A percentile compares a stretch with the other conserved stretches of the same genome.
These are phyloP conservation scores for Houttuynia cordata DNA, from an alignment of 164 flowering plant species.

Conservation along the genomic window DNA sequence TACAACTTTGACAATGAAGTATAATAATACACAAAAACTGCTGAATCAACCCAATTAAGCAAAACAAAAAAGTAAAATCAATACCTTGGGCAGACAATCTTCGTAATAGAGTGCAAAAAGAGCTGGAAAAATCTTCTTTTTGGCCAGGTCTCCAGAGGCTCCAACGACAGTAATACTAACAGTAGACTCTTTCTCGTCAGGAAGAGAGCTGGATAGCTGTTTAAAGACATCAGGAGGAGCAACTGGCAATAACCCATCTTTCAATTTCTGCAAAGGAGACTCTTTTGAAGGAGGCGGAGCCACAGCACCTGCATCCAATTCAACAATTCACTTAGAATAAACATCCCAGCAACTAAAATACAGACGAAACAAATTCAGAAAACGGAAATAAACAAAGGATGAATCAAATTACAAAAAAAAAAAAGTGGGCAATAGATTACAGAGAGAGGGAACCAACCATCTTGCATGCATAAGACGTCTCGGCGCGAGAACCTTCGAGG, in stretches of 20 bases:
- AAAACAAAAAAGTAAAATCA: background rate
- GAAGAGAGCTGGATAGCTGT: conserved; percentile 15
- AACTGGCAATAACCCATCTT: conserved; percentile 23
- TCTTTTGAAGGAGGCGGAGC: conserved; percentile 25
- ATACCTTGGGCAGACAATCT: conserved; percentile 68
- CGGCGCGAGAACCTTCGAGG: conserved; percentile 3
- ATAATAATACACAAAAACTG: too few species aligned
- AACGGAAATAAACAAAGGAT: too few species aligned
- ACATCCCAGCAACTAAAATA: background rate
- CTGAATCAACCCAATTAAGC: background rate
- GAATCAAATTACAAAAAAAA: too few species aligned
- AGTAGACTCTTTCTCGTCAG: conserved; percentile 25
- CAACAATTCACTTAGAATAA: background rate
- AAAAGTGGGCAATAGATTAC: background rate
- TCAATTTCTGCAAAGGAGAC: conserved; percentile 24
- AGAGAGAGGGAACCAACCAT: conserved; percentile 12
- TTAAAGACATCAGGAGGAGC: conserved; percentile 22
- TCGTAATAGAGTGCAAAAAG: conserved; percentile 86
- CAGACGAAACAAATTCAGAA: background rate
- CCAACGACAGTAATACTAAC: conserved; percentile 90
- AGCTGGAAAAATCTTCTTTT: conserved; percentile 94
- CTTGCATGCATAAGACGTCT: conserved; percentile 14
- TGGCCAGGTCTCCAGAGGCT: conserved; percentile 98
- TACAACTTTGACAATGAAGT: background rate
- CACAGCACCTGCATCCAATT: conserved; percentile 14